These are phyloP conservation scores for Nicotiana rustica DNA, from an alignment of 305 asterid species.

Conservation along the genomic window DNA sequence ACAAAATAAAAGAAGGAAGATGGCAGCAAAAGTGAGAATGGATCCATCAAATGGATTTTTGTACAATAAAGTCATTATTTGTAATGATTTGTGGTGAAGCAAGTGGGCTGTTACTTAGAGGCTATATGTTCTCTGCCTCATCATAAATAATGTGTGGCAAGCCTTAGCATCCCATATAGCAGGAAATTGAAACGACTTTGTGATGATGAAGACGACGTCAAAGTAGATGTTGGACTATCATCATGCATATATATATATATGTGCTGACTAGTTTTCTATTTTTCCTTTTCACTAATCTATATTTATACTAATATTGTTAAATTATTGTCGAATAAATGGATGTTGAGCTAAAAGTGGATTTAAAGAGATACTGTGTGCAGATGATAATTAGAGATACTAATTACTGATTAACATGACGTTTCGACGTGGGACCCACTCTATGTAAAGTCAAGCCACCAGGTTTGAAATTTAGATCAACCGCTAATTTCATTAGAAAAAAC, in stretches of 20 bases:
- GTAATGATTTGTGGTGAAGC: background rate
- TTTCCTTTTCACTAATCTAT: background rate
- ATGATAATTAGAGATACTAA: too few species aligned
- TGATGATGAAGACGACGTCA: background rate
- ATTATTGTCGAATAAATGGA: background rate
- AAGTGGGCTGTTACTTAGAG: background rate
- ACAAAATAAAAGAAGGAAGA: background rate
- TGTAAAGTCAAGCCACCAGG: conserved; percentile 41
- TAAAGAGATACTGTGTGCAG: background rate
- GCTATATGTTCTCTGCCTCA: background rate
- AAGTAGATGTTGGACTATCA: background rate
- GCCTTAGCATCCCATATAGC: background rate
- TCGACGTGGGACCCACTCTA: background rate
- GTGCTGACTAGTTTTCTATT: background rate
- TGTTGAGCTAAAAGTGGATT: background rate
- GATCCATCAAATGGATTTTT: background rate
- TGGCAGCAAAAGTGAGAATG: background rate
- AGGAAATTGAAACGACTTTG: background rate
- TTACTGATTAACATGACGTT: background rate
- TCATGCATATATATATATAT: background rate
- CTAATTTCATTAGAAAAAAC: background rate
- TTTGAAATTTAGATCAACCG: conserved; percentile 28
- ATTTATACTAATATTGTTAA: too few species aligned
- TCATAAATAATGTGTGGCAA: background rate
- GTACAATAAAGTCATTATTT: background rate